Evolutionary conservation across 768 basidiomycete genomes (phyloP).

Genomic region (Lepiota venenata): DNA sequence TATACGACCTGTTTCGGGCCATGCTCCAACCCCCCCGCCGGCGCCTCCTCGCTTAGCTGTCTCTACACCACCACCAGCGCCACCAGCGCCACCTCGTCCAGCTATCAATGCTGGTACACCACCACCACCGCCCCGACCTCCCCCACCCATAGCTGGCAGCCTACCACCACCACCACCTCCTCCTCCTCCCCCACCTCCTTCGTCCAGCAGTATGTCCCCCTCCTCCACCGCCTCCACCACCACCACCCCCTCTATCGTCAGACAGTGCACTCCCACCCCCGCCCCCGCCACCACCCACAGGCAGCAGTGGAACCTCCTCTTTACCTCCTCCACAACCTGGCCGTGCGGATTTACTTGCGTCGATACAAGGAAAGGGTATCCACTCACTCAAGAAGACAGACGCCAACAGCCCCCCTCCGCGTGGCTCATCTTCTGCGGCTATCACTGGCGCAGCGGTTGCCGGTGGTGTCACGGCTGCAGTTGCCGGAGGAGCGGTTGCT

Average conservation of each 20-base stretch:
- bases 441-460: slow-evolving; percentile 29
- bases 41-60: slow-evolving; percentile 26
- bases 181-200: too few species aligned
- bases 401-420: slow-evolving; percentile 27
- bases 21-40: slow-evolving; percentile 36
- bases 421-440: slow-evolving; percentile 31
- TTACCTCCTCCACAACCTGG: slow-evolving; percentile 56
- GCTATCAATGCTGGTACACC: slow-evolving; percentile 29
- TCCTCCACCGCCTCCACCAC: slow-evolving; percentile 39
- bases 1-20: slow-evolving; percentile 24
- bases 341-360: slow-evolving; percentile 65
- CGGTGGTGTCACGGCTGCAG: slow-evolving; percentile 30
- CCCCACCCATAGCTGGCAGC: slow-evolving; percentile 16
- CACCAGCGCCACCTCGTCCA: slow-evolving; percentile 21
- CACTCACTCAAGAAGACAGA: slow-evolving; percentile 64
- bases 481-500: slow-evolving; percentile 31
- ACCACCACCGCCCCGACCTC: slow-evolving; percentile 38
- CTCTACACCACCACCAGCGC: slow-evolving; percentile 27
- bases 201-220: slow-evolving; percentile 24
- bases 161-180: slow-evolving; percentile 29
- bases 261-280: slow-evolving; percentile 31
- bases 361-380: slow-evolving; percentile 75
- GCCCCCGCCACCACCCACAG: slow-evolving; percentile 43
- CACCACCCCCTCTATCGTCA: slow-evolving; percentile 35
- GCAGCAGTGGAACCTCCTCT: slow-evolving; percentile 23